Base-by-base conservation (phyloP, 176 grass and related monocot species). In the Musa acuminata region DNA sequence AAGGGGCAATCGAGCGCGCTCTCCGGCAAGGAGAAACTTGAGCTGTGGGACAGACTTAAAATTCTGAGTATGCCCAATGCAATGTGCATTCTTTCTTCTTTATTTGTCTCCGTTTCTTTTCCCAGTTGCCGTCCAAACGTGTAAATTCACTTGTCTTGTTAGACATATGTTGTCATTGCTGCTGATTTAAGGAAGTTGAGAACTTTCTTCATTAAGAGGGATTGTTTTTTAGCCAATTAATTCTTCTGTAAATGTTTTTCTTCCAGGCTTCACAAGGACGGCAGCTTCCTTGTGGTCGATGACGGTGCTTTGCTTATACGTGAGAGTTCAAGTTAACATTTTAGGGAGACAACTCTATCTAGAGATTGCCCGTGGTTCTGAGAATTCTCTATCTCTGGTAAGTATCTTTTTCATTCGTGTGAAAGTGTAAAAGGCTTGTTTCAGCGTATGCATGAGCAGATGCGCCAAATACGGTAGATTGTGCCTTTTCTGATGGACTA, bases 341-440 rank as follows among this genome's bases (percentile, higher is more conserved):
- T 87, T 99, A 84, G 96, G 90, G 43, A 89, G 96, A 70, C 96
- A 99, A 84, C 88, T 99, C 43, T 94, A 94, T 79, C 78, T 99
- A 72, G 96, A 99, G 55, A 82, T 91, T 84, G 86, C 96, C 10
- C 86, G 86, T 51, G 71, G 72, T 84, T 82, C 91, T 55, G 83
- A 87, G 71, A 74, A 78, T 75, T 62, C 77, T 8, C 74, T 84
- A 3, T 16, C 84, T 13, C 80, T 85, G 80, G 90, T 93, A 85
- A 25, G 77, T 70, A 13, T 20, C 17, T 13, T 58, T 22, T 85
- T 13, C 35, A 35, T 35, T 35, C 29, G 29, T 35, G 29, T 5
- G 29, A 35, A 35, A 35, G 29, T 35, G 29, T 35, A 35, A 4
- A 35, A 5, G 29, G 29, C 29, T 35, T 35, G 29, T 35, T 35